These are phyloP conservation scores for Candida dubliniensis DNA, from an alignment of 1,139 yeast species.

Conservation along the genomic window DNA sequence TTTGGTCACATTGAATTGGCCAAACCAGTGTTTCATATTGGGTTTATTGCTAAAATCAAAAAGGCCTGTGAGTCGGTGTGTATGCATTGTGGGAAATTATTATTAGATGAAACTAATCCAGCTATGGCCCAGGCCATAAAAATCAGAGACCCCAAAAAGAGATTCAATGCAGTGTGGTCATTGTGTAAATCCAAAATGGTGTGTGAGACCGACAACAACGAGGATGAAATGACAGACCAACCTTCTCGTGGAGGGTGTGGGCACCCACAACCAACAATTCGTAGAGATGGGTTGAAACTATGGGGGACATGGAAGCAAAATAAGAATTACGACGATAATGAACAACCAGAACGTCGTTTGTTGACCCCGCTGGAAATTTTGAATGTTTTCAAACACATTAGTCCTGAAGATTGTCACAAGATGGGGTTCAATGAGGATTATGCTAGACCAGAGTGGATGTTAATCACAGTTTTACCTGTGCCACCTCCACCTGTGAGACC, in stretches of 20 bases:
- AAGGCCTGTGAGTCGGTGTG: conserved; percentile 96
- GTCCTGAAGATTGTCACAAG: conserved; percentile 75
- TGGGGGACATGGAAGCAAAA: conserved; percentile 98
- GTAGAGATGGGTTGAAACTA: conserved; percentile 92
- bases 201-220: conserved; percentile 87
- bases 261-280: conserved; percentile 90
- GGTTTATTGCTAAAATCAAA: conserved; percentile 88
- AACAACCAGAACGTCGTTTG: conserved; percentile 89
- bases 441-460: conserved; percentile 99
- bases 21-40: conserved; percentile 97
- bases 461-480: conserved; percentile 95
- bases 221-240: conserved; percentile 54
- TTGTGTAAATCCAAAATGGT: conserved; percentile 89
- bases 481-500: conserved; percentile 99
- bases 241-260: conserved; percentile 95
- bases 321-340: conserved; percentile 73
- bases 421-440: conserved; percentile 94
- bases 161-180: conserved; percentile 96
- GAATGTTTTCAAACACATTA: conserved; percentile 89
- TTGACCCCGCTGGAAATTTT: conserved; percentile 86
- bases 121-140: conserved; percentile 86
- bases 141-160: conserved; percentile 90
- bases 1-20: conserved; percentile 98
- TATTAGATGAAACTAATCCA: conserved; percentile 83
- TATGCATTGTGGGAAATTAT: conserved; percentile 95